phyloP scores from a whole-genome alignment of 2,329 filamentous ascomycete species.

The Xenoacremonium recifei region DNA sequence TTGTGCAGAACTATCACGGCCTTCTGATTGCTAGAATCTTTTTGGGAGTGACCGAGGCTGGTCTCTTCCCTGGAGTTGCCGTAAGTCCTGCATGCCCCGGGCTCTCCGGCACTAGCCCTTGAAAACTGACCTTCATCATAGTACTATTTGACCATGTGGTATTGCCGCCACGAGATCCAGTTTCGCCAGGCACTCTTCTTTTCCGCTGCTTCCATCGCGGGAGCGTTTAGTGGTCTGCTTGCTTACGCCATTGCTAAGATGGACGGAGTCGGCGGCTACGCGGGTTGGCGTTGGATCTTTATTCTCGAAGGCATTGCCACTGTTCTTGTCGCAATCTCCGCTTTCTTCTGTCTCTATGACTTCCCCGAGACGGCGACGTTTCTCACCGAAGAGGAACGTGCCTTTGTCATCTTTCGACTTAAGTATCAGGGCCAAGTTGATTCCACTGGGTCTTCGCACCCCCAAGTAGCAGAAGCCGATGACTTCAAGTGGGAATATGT shows the following conservation, averaged over 20 bases:
- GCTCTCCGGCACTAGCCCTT: neutral
- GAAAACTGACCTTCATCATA: conserved; percentile 10
- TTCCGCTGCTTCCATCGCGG: conserved; percentile 75
- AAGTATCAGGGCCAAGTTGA: conserved; percentile 56
- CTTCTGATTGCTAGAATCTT: conserved; percentile 52
- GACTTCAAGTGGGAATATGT: conserved; percentile 75
- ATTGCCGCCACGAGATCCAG: conserved; percentile 55
- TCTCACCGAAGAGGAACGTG: conserved; percentile 67
- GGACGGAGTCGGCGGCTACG: conserved; percentile 59
- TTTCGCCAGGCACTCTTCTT: conserved; percentile 72
- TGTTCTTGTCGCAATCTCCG: conserved; percentile 61
- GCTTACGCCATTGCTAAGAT: conserved; percentile 70
- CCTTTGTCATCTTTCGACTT: conserved; percentile 68
- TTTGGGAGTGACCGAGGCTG: conserved; percentile 65
- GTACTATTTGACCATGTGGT: conserved; percentile 59
- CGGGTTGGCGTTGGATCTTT: conserved; percentile 66
- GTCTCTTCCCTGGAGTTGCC: conserved; percentile 59
- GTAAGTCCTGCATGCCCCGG: conserved; percentile 24
- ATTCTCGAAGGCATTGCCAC: conserved; percentile 71
- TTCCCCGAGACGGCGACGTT: conserved; percentile 79
- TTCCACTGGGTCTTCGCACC: conserved; percentile 11
- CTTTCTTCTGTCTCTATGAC: conserved; percentile 74
- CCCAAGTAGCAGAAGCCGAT: conserved; percentile 62
- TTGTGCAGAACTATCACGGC: conserved; percentile 48
- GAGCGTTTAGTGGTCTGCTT: conserved; percentile 72